phyloP scores from a whole-genome alignment of 2,329 filamentous ascomycete species.

The Phialemonium atrogriseum region DNA sequence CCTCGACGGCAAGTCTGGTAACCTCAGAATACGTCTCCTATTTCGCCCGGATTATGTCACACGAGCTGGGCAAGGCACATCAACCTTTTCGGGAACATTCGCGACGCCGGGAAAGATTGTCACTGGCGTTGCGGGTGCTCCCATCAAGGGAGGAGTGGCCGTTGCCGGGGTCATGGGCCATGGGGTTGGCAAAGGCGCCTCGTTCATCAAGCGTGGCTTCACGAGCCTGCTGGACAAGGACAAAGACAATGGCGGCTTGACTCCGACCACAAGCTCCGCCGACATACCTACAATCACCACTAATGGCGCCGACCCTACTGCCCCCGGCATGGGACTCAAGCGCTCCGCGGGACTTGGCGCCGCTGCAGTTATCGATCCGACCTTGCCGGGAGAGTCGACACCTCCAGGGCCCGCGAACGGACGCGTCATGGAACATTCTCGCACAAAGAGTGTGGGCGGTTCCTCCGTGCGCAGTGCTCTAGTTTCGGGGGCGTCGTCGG shows the following conservation, averaged over 20 bases:
- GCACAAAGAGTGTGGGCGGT: slow-evolving; percentile 52
- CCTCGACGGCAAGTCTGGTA: slow-evolving; percentile 84
- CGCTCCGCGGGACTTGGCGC: slow-evolving; percentile 30
- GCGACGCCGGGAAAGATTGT: slow-evolving; percentile 81
- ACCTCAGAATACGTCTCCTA: slow-evolving; percentile 71
- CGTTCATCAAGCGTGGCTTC: slow-evolving; percentile 81
- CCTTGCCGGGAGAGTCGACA: slow-evolving; percentile 10
- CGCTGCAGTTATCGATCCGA: slow-evolving; percentile 18
- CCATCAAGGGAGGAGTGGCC: slow-evolving; percentile 84
- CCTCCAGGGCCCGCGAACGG: slow-evolving; percentile 27
- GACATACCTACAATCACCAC: slow-evolving; percentile 36
- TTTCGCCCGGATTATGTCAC: slow-evolving; percentile 93
- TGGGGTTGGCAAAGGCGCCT: slow-evolving; percentile 80
- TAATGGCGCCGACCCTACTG: slow-evolving; percentile 30
- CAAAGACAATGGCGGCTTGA: slow-evolving; percentile 38
- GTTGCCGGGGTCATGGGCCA: slow-evolving; percentile 66
- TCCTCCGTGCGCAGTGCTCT: slow-evolving; percentile 60
- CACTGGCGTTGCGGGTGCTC: slow-evolving; percentile 69
- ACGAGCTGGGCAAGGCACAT: slow-evolving; percentile 78
- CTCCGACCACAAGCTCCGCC: slow-evolving; percentile 25
- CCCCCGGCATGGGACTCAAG: slow-evolving; percentile 27
- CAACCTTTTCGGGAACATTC: slow-evolving; percentile 89
- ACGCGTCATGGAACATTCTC: slow-evolving; percentile 27
- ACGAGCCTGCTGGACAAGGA: slow-evolving; percentile 58
- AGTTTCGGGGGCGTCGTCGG: slow-evolving; percentile 45